Evolutionary conservation across 345 rosid species (phyloP).

Genomic region (Toxicodendron radicans): DNA sequence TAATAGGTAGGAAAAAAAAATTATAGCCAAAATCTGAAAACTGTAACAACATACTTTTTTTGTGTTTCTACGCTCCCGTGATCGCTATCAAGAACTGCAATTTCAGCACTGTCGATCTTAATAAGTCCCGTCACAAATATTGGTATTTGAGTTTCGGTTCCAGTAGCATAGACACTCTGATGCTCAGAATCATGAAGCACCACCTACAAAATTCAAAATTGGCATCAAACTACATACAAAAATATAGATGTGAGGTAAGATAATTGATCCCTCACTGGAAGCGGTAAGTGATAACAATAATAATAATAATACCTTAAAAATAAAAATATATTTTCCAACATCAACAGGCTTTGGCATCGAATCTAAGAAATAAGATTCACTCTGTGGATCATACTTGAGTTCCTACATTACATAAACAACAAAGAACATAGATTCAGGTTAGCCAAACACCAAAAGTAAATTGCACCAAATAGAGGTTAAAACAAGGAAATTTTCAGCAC

Average conservation of each 20-base stretch:
- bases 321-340: slow-evolving; percentile 80
- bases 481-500: slow-evolving; percentile 33
- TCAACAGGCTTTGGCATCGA: slow-evolving; percentile 55
- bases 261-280: too few relatives aligned
- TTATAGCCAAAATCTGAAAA: neutral
- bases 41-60: slow-evolving; percentile 51
- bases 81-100: slow-evolving; percentile 84
- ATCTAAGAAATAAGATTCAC: slow-evolving; percentile 49
- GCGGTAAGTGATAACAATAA: too few relatives aligned
- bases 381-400: slow-evolving; percentile 64
- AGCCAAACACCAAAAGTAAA: slow-evolving; percentile 16
- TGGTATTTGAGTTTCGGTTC: slow-evolving; percentile 58
- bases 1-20: neutral
- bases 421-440: slow-evolving; percentile 13
- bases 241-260: neutral
- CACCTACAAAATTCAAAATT: slow-evolving; percentile 39
- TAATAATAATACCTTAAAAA: slow-evolving; percentile 67
- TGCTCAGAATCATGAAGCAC: slow-evolving; percentile 62
- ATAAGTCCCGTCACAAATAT: slow-evolving; percentile 63
- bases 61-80: slow-evolving; percentile 71
- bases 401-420: slow-evolving; percentile 47
- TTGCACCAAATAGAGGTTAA: slow-evolving; percentile 7
- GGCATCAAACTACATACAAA: slow-evolving; percentile 1
- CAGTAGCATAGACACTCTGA: slow-evolving; percentile 57
- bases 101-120: slow-evolving; percentile 66